A percentile compares a stretch with the other conserved stretches of the same genome.
phyloP scores from a whole-genome alignment of 192 early-diverging fungal species.

The Podila epicladia region DNA sequence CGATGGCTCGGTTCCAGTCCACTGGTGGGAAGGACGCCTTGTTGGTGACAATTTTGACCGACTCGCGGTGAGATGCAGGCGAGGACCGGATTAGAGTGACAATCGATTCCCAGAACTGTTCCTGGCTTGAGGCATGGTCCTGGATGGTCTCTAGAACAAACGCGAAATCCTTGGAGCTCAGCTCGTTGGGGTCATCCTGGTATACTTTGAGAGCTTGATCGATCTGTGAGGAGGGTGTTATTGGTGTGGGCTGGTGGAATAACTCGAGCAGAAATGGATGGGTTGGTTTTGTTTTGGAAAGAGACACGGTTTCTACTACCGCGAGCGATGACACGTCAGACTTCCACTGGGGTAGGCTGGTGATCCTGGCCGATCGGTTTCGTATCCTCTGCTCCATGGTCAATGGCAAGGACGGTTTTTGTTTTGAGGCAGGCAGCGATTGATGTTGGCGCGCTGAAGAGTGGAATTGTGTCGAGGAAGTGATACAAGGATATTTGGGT shows the following conservation, averaged over 20 bases:
- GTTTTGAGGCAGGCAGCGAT: background rate
- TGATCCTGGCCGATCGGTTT: background rate
- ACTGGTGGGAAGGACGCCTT: background rate
- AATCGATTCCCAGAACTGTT: constrained; percentile 43
- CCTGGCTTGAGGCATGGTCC: constrained; percentile 20
- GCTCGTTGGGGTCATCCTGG: background rate
- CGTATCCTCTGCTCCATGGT: background rate
- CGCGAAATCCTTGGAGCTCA: constrained; percentile 11
- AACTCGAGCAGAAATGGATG: background rate
- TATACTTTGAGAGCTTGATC: constrained; percentile 2
- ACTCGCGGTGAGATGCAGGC: background rate
- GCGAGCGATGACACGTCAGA: background rate
- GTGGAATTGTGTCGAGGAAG: background rate
- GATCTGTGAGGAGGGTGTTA: background rate
- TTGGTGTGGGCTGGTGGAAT: background rate
- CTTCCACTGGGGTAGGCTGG: background rate
- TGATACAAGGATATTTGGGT: background rate
- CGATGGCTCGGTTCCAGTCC: constrained; percentile 20
- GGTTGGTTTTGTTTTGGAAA: background rate
- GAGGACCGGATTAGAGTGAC: constrained; percentile 14
- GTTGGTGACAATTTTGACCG: background rate
- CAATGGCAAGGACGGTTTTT: background rate
- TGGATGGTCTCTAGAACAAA: constrained; percentile 39
- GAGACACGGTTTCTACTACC: background rate
- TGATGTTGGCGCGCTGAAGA: background rate